Evolutionary conservation across 495 filamentous ascomycete genomes (phyloP).

Genomic region (Immersiella caudata): DNA sequence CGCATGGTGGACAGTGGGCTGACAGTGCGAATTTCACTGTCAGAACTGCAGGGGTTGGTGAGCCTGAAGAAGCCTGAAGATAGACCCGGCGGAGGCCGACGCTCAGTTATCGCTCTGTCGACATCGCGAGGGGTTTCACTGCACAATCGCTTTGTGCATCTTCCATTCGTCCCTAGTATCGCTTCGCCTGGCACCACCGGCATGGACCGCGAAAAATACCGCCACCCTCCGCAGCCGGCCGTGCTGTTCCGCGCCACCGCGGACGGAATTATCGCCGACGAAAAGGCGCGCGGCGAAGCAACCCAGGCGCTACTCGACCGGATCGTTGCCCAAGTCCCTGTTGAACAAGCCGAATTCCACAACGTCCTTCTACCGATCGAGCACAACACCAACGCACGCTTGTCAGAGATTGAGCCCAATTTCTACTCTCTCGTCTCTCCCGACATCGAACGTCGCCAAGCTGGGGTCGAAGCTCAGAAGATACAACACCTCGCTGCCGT

Average conservation of each 20-base stretch:
- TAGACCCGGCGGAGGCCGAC: too few relatives aligned
- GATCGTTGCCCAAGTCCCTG: slow-evolving; percentile 2
- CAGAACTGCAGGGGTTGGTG: too few relatives aligned
- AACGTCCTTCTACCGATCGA: slow-evolving; percentile 3
- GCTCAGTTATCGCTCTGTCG: too few relatives aligned
- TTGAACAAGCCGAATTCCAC: slow-evolving; percentile 6
- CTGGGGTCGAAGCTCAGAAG: slow-evolving; percentile 3
- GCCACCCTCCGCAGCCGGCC: neutral
- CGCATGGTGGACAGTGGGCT: too few relatives aligned
- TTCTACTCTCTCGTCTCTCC: neutral
- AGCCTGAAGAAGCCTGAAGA: too few relatives aligned
- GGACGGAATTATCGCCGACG: neutral
- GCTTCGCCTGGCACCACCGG: too few relatives aligned
- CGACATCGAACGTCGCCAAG: neutral
- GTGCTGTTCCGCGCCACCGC: neutral
- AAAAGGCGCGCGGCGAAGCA: neutral
- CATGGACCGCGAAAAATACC: neutral
- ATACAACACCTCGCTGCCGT: neutral
- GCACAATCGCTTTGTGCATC: too few relatives aligned
- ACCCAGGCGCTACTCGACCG: slow-evolving; percentile 1
- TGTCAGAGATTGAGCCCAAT: slow-evolving; percentile 8
- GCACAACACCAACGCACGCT: neutral
- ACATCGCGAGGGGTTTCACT: too few relatives aligned
- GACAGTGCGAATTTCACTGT: too few relatives aligned
- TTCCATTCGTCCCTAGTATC: too few relatives aligned